Conservation (phyloP, 306 rosid species). For the Vigna nakashimae region DNA sequence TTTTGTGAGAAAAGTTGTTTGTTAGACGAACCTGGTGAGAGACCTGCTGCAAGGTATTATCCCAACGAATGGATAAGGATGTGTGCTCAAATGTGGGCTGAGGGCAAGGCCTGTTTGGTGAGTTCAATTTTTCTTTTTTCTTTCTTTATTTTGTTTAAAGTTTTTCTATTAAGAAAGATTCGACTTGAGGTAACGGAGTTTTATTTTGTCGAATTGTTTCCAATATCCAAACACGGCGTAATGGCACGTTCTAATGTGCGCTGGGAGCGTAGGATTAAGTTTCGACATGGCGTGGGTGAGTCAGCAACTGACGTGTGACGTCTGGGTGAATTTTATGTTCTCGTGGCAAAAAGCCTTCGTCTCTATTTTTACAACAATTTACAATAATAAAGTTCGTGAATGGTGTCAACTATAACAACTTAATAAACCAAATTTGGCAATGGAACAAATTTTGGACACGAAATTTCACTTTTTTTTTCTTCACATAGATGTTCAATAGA, state of each 20-base stretch:
- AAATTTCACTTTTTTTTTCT: too few relatives aligned
- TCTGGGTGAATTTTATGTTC: not conserved
- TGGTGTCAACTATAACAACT: too few relatives aligned
- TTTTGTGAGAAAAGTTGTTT: not conserved
- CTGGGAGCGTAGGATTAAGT: not conserved
- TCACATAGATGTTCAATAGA: too few relatives aligned
- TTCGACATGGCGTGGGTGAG: not conserved
- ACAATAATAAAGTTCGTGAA: too few relatives aligned
- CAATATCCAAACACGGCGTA: not conserved
- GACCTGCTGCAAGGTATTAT: conserved; percentile 45
- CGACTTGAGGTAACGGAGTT: not conserved
- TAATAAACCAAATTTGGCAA: too few relatives aligned
- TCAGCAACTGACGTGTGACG: conserved; percentile 1
- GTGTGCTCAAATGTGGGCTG: not conserved
- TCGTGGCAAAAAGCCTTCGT: not conserved
- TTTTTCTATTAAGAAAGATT: too few relatives aligned
- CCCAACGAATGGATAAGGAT: not conserved
- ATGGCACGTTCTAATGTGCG: not conserved
- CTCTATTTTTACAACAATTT: not conserved
- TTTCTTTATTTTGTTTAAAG: too few relatives aligned
- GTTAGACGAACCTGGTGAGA: conserved; percentile 35
- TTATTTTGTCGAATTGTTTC: not conserved
- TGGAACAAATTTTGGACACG: too few relatives aligned
- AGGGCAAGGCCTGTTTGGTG: not conserved
- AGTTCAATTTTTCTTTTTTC: not conserved